Percentiles rank a stretch among this genome's conserved stretches.
phyloP scores from a whole-genome alignment of 805 yeast genomes.

The Citeromyces matritensis region DNA sequence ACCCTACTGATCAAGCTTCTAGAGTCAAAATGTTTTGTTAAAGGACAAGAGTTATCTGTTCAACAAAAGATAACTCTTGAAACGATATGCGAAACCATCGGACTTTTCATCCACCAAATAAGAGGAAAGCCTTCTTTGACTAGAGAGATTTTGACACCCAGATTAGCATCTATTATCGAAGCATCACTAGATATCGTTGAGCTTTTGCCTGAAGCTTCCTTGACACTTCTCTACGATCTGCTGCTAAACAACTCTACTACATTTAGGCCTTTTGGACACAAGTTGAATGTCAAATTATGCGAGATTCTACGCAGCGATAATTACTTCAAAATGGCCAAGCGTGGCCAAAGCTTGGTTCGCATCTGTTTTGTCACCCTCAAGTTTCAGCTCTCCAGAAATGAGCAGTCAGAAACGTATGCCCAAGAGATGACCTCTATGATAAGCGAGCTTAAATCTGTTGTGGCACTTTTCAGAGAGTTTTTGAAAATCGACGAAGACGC shows the following conservation, averaged over 20 bases:
- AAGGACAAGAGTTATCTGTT: conserved; percentile 6
- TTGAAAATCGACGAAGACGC: conserved; percentile 42
- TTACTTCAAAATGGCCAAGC: conserved; percentile 21
- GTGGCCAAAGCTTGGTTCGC: conserved; percentile 25
- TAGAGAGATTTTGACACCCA: conserved; percentile 74
- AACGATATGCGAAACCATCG: conserved; percentile 22
- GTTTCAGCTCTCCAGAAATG: conserved; percentile 35
- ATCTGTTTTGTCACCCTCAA: conserved; percentile 38
- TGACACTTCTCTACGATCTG: conserved; percentile 25
- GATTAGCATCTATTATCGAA: conserved; percentile 46
- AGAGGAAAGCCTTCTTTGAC: conserved; percentile 76
- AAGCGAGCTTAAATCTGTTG: conserved; percentile 36
- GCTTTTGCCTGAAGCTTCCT: conserved; percentile 18
- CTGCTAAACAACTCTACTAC: conserved; percentile 56
- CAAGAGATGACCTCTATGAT: conserved; percentile 29
- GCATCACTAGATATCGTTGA: conserved; percentile 30
- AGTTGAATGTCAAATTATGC: conserved; percentile 31
- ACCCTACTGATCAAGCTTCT: conserved; percentile 23
- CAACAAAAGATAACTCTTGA: conserved; percentile 12
- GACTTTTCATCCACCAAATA: conserved; percentile 27
- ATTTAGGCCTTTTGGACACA: conserved; percentile 64
- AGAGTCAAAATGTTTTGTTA: conserved; percentile 19
- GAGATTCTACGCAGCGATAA: conserved; percentile 16
- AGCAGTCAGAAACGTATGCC: conserved; percentile 29
- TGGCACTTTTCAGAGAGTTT: conserved; percentile 42